Percentiles rank a stretch among this genome's conserved stretches.
Evolutionary conservation across 2,329 filamentous ascomycete species (phyloP).

Genomic region (Colletotrichum tofieldiae): DNA sequence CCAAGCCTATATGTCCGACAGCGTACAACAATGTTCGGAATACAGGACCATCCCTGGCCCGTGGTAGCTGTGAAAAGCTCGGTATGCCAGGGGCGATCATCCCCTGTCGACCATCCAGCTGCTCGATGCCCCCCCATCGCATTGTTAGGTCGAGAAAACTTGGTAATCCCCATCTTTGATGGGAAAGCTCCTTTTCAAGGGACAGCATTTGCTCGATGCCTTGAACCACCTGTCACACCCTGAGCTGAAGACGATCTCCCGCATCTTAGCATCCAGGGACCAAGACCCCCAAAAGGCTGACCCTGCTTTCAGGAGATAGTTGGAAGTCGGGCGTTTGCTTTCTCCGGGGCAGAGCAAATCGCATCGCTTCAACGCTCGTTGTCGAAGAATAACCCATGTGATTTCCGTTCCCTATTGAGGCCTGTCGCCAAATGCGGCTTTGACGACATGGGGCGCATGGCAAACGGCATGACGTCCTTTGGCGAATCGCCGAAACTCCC

Average conservation of each 20-base stretch:
- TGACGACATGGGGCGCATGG: constrained; percentile 10
- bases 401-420: neutral
- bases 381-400: constrained; percentile 17
- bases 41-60: constrained; percentile 18
- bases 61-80: constrained; percentile 19
- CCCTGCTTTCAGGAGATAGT: neutral
- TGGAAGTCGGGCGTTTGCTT: neutral
- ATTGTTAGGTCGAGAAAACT: constrained; percentile 23
- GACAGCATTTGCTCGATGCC: constrained; percentile 5
- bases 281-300: constrained; percentile 1
- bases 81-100: constrained; percentile 39
- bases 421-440: constrained; percentile 2
- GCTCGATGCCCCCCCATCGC: constrained; percentile 18
- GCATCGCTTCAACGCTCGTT: too few species aligned
- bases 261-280: constrained; percentile 12
- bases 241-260: constrained; percentile 36
- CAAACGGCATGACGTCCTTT: constrained; percentile 32
- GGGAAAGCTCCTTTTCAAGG: constrained; percentile 30
- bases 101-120: constrained; percentile 38
- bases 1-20: constrained; percentile 20
- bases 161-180: constrained; percentile 24
- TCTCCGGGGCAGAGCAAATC: neutral
- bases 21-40: constrained; percentile 5
- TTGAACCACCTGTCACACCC: constrained; percentile 9
- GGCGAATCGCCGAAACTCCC: constrained; percentile 27